These are phyloP conservation scores for Pythium periplocum DNA, from an alignment of 352 stramenopile species.

Conservation along the genomic window DNA sequence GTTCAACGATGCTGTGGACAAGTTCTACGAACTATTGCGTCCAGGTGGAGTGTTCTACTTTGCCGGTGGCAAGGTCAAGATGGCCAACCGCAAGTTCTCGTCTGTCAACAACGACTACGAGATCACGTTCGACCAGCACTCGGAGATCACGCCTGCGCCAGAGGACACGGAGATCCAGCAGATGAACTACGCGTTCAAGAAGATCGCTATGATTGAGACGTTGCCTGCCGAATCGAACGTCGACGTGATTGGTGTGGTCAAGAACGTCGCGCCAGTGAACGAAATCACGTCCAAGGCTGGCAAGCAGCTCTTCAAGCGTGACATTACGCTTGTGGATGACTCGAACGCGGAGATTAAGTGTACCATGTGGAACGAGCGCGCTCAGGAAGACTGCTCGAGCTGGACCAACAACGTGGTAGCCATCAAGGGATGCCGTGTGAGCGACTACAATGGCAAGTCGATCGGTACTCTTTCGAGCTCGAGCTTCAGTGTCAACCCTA, in stretches of 20 bases:
- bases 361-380: slow-evolving; percentile 95
- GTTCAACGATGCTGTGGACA: slow-evolving; percentile 98
- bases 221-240: slow-evolving; percentile 85
- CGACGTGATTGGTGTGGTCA: slow-evolving; percentile 96
- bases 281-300: slow-evolving; percentile 94
- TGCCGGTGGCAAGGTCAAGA: slow-evolving; percentile 93
- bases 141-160: slow-evolving; percentile 89
- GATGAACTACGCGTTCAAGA: slow-evolving; percentile 91
- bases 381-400: slow-evolving; percentile 77
- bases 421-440: slow-evolving; percentile 94
- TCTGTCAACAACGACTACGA: slow-evolving; percentile 97
- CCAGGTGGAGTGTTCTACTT: slow-evolving; percentile 93
- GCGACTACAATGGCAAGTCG: slow-evolving; percentile 91
- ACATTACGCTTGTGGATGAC: slow-evolving; percentile 96
- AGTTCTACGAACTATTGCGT: slow-evolving; percentile 92
- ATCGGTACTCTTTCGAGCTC: slow-evolving; percentile 83
- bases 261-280: slow-evolving; percentile 85
- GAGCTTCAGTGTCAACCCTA: slow-evolving; percentile 80
- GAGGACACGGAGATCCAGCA: slow-evolving; percentile 90
- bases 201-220: slow-evolving; percentile 91
- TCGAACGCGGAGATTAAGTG: slow-evolving; percentile 93
- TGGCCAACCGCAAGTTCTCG: slow-evolving; percentile 97
- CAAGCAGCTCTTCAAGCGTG: slow-evolving; percentile 95
- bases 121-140: slow-evolving; percentile 96
- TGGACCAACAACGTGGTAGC: slow-evolving; percentile 91